Base-by-base conservation (phyloP, 495 filamentous ascomycete genomes). In the Bathelium albidoporum region DNA sequence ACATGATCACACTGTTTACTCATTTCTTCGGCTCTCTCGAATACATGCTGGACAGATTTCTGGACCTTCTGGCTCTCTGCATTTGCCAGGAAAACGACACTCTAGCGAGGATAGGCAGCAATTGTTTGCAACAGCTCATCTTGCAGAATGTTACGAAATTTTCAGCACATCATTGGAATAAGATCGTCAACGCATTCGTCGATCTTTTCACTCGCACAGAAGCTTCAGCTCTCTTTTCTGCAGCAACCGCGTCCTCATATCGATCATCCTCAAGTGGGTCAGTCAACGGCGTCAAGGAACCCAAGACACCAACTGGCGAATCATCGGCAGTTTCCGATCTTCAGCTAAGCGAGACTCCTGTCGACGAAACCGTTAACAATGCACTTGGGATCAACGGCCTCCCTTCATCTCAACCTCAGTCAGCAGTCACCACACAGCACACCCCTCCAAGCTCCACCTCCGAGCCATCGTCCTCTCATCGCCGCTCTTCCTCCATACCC, bases 11-110 rank as follows among this genome's bases (percentile, higher is more conserved):
- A 0, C 83, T 99, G 28, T 97, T 99, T 71, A 99, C 94, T 0
- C 94, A 99, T 73, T 97, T 97, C 74, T 99, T 97, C 68, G 90
- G 95, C 62, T 82, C 90, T 0, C 77, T 99, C 29, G 90, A 97
- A 73, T 93, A 95, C 72, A 97, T 99, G 95, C 82, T 99, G 22
- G 90, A 96, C 70, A 80, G 93, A 29, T 96, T 97, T 71, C 78
- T 99, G 41, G 92, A 97, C 69, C 83, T 99, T 11, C 77, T 99
- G 0, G 90, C 90, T 2, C 82, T 97, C 20, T 99, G 94, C 71
- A 99, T 99, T 59, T 97, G 93, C 73, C 94, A 99, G 72, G 94
- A 99, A 72, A 99, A 97, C 70, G 94, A 99, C 72, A 99, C 95
- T 0, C 95, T 99, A 60, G 94, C 94, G 7, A 83, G 95, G 45